Evolutionary conservation across 2,329 filamentous ascomycete genomes (phyloP), one percentile per base, ranked within the genome.

Genomic region (Neoscytalidium dimidiatum): DNA sequence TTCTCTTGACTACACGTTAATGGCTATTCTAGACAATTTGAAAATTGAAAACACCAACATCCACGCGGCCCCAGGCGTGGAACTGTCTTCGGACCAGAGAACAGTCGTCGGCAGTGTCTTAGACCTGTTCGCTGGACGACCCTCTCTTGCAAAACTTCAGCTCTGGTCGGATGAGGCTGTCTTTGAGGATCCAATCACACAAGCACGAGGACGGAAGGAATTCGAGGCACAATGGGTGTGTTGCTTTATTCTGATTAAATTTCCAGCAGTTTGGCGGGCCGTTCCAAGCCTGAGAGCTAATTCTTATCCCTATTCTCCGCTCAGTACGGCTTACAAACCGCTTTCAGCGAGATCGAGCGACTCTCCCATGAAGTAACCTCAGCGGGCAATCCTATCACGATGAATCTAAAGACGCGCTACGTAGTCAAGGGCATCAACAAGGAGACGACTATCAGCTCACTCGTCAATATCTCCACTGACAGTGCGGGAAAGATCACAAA

Each of bases 111-210:
- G 84, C 65, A 84, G 82, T 51, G 80, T 89, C 14, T 80, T 90
- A 26, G 87, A 89, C 71, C 82, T 89, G 53, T 89, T 89, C 71
- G 84, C 85, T 35, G 86, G 86, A 51, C 80, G 83, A 19, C 85
- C 86, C 0, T 85, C 85, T 1, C 80, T 88, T 2, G 80, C 81
- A 44, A 88, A 89, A 71, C 81, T 89, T 51, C 76, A 80, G 14
- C 80, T 90, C 26, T 90, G 87, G 87, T 79, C 79, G 56, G 84
- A 85, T 65, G 80, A 85, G 41, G 87, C 81, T 7, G 81, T 79
- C 0, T 89, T 90, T 73, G 74, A 81, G 31, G 87, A 89, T 71
- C 85, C 84, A 4, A 76, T 90, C 51, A 87, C 86, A 46, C 80
- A 84, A 38, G 85, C 87, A 1, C 71, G 77, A 23, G 87, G 87